Percentiles rank a stretch among this genome's conserved stretches.
Conservation (phyloP, 352 stramenopile genomes). For the Globisporangium apiculatum region DNA sequence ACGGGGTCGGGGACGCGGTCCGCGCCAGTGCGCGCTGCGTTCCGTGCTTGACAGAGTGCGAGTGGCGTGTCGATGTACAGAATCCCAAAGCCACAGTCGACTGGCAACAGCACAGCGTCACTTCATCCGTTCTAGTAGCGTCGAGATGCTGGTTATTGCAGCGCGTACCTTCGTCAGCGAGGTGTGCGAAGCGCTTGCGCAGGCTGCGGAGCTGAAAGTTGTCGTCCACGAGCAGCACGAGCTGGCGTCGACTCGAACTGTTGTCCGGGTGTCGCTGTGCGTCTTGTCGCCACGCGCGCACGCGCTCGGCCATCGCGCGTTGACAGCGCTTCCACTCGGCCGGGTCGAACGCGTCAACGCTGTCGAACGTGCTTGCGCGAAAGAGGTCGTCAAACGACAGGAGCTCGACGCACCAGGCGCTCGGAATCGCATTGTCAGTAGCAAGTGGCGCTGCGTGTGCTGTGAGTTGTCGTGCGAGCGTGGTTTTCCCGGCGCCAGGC, state of each 20-base stretch:
- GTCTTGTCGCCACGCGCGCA: slow-evolving; percentile 12
- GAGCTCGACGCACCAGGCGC: slow-evolving; percentile 14
- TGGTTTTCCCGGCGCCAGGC: slow-evolving; percentile 65
- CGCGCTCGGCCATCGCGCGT: slow-evolving; percentile 27
- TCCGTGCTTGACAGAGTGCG: slow-evolving; percentile 30
- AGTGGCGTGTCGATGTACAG: slow-evolving; percentile 26
- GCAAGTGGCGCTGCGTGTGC: not conserved
- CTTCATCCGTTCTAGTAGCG: not conserved
- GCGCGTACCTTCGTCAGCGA: slow-evolving; percentile 34
- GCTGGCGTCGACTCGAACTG: slow-evolving; percentile 1
- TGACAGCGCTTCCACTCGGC: slow-evolving; percentile 46
- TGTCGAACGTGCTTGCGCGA: not conserved
- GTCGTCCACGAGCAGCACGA: slow-evolving; percentile 62
- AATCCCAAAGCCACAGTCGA: slow-evolving; percentile 36
- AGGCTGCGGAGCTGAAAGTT: slow-evolving; percentile 65
- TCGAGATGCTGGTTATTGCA: not conserved
- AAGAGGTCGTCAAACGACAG: slow-evolving; percentile 67
- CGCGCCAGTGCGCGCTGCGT: slow-evolving; percentile 18
- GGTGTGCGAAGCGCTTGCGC: slow-evolving; percentile 59
- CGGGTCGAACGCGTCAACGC: slow-evolving; percentile 30
- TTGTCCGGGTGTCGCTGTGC: not conserved
- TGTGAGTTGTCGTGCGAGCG: slow-evolving; percentile 17
- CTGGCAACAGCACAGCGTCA: slow-evolving; percentile 14
- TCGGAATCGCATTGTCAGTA: no score
- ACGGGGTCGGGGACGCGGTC: slow-evolving; percentile 30